phyloP scores from a whole-genome alignment of 2,329 filamentous ascomycete species.

The Diaporthe ampelina region DNA sequence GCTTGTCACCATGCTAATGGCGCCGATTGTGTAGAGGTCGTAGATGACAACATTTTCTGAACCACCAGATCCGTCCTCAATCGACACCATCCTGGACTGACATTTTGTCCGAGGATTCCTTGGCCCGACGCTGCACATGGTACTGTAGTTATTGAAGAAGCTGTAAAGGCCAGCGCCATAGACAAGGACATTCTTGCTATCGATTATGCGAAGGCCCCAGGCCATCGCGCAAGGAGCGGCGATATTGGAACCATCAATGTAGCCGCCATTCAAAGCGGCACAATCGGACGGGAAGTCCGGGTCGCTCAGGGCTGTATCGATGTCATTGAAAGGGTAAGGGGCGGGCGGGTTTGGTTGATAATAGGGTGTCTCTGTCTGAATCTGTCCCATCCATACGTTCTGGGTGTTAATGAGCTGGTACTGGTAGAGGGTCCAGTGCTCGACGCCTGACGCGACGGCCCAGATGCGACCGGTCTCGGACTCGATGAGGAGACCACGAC shows the following conservation, averaged over 20 bases:
- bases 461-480: slow-evolving; percentile 62
- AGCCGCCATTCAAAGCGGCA: slow-evolving; percentile 35
- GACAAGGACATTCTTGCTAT: slow-evolving; percentile 65
- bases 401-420: slow-evolving; percentile 74
- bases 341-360: slow-evolving; percentile 76
- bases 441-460: slow-evolving; percentile 75
- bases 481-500: slow-evolving; percentile 64
- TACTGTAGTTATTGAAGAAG: slow-evolving; percentile 76
- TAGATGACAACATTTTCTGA: slow-evolving; percentile 51
- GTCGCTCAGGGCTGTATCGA: slow-evolving; percentile 56
- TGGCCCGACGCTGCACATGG: slow-evolving; percentile 56
- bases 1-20: slow-evolving; percentile 54
- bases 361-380: slow-evolving; percentile 80
- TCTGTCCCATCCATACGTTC: slow-evolving; percentile 73
- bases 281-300: slow-evolving; percentile 65
- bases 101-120: slow-evolving; percentile 55
- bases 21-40: slow-evolving; percentile 59
- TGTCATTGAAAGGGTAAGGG: slow-evolving; percentile 66
- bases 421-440: slow-evolving; percentile 78
- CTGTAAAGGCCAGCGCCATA: slow-evolving; percentile 77
- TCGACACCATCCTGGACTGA: slow-evolving; percentile 58
- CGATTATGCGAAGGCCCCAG: slow-evolving; percentile 74
- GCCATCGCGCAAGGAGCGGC: slow-evolving; percentile 66
- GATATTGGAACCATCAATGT: slow-evolving; percentile 37
- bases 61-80: slow-evolving; percentile 36